Evolutionary conservation across 495 filamentous ascomycete genomes (phyloP).

Genomic region (Hypoxylon intermedium): DNA sequence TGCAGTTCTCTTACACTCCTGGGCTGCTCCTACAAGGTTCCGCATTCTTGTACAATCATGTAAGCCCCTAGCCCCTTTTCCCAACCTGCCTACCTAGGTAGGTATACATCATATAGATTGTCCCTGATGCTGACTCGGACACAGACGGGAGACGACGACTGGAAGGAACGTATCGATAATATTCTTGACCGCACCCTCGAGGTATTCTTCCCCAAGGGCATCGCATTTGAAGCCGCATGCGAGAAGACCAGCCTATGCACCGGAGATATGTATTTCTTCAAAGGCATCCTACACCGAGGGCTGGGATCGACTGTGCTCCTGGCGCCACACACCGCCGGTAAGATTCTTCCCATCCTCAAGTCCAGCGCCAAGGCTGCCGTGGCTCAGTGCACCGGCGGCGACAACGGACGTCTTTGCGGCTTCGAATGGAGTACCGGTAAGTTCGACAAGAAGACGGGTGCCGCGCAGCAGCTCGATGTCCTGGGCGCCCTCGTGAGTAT

Average conservation of each 20-base stretch:
- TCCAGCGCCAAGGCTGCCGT: constrained; percentile 71
- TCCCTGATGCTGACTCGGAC: not conserved
- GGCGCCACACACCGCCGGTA: constrained; percentile 66
- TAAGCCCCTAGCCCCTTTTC: constrained; percentile 34
- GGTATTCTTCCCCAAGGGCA: constrained; percentile 63
- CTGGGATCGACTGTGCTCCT: constrained; percentile 70
- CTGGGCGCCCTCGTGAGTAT: constrained; percentile 63
- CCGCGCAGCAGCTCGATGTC: constrained; percentile 64
- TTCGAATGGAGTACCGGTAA: constrained; percentile 60
- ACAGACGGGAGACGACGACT: constrained; percentile 61
- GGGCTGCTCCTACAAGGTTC: constrained; percentile 70
- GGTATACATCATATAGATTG: not conserved
- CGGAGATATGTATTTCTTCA: constrained; percentile 77
- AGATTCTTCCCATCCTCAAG: constrained; percentile 68
- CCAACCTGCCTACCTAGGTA: too few species aligned
- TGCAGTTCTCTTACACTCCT: constrained; percentile 71
- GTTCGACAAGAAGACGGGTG: constrained; percentile 51
- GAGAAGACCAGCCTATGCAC: constrained; percentile 64
- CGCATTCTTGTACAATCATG: constrained; percentile 71
- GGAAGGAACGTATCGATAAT: constrained; percentile 62
- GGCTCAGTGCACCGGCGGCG: constrained; percentile 66
- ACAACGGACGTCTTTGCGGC: constrained; percentile 66
- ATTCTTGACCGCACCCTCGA: constrained; percentile 62
- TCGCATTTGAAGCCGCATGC: constrained; percentile 66
- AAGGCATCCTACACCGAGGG: constrained; percentile 77